phyloP scores from a whole-genome alignment of 2,329 filamentous ascomycete genomes.

The Elsinoe batatas region DNA sequence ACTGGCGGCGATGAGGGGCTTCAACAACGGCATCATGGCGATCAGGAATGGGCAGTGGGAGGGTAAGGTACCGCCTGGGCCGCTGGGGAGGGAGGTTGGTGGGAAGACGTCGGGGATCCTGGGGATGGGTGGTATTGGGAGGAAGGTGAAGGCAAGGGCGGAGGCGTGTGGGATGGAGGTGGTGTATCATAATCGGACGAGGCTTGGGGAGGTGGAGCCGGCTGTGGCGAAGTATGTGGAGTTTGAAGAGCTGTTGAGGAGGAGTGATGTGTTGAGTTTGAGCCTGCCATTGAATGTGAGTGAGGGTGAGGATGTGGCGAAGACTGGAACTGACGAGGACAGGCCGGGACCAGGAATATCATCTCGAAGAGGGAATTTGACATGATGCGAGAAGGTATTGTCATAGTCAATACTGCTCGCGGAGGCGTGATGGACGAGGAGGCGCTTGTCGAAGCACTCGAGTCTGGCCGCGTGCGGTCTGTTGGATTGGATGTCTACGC shows the following conservation, averaged over 20 bases:
- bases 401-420: conserved; percentile 74
- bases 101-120: conserved; percentile 71
- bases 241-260: conserved; percentile 61
- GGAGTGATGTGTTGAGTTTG: conserved; percentile 67
- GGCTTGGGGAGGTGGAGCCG: conserved; percentile 47
- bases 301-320: conserved; percentile 17
- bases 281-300: conserved; percentile 73
- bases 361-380: conserved; percentile 61
- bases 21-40: conserved; percentile 55
- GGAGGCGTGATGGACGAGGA: conserved; percentile 75
- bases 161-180: conserved; percentile 66
- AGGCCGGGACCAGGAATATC: conserved; percentile 61
- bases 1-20: conserved; percentile 65
- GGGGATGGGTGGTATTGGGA: conserved; percentile 78
- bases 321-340: not conserved
- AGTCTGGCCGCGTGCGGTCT: conserved; percentile 57
- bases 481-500: conserved; percentile 76
- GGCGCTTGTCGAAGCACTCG: conserved; percentile 64
- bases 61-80: conserved; percentile 40
- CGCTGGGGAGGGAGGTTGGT: conserved; percentile 64
- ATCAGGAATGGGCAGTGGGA: conserved; percentile 61
- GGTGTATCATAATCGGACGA: conserved; percentile 63
- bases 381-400: conserved; percentile 66
- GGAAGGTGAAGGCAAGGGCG: conserved; percentile 65
- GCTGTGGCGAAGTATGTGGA: conserved; percentile 56